Evolutionary conservation across 306 rosid genomes (phyloP).

Genomic region (Echinosophora koreensis): DNA sequence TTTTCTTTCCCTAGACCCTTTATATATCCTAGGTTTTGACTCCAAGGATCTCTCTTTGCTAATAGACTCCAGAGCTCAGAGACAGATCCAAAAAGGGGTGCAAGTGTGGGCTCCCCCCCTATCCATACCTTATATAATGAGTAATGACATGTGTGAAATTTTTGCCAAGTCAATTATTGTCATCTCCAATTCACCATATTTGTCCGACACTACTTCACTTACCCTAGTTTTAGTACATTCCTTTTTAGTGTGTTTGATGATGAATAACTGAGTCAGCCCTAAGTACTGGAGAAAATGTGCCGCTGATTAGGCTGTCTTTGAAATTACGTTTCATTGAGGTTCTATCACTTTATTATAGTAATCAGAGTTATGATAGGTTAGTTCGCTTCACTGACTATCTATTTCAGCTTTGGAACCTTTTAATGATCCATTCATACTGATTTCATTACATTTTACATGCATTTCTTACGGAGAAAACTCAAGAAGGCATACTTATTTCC

Average conservation of each 20-base stretch:
- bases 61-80: neutral
- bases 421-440: neutral
- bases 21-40: slow-evolving; percentile 1
- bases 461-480: no score
- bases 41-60: slow-evolving; percentile 2
- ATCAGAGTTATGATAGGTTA: neutral
- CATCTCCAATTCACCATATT: neutral
- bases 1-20: slow-evolving; percentile 6
- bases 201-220: neutral
- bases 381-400: neutral
- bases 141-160: neutral
- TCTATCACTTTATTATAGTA: slow-evolving; percentile 9
- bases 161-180: neutral
- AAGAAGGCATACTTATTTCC: no score
- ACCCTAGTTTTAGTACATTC: neutral
- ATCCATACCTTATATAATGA: neutral
- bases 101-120: neutral
- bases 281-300: neutral
- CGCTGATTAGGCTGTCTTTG: neutral
- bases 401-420: neutral
- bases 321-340: neutral
- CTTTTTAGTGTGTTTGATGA: neutral
- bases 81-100: neutral
- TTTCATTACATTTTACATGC: neutral
- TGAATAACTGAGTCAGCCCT: neutral